A percentile compares a stretch with the other conserved stretches of the same genome.
phyloP scores from a whole-genome alignment of 164 flowering plant species.

The Berberis vulgaris region DNA sequence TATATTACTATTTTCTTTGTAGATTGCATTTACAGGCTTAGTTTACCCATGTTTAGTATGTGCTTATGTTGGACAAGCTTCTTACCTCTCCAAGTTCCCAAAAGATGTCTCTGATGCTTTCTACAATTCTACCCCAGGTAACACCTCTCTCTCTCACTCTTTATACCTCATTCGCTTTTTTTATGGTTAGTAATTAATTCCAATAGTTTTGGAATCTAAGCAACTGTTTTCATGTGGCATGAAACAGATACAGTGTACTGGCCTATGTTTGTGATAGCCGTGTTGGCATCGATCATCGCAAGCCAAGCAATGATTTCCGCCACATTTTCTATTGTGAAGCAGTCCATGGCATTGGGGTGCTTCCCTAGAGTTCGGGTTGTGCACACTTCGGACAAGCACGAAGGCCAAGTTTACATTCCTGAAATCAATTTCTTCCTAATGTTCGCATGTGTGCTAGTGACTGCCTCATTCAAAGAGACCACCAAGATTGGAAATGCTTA shows the following conservation, averaged over 20 bases:
- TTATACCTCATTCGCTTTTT: too few species aligned
- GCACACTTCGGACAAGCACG: too few species aligned
- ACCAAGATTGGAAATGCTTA: constrained; percentile 20
- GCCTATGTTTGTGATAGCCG: constrained; percentile 15
- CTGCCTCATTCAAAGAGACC: constrained; percentile 15
- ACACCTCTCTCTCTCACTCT: too few species aligned
- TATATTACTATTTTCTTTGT: neutral
- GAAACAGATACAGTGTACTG: constrained; percentile 13
- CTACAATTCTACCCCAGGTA: too few species aligned
- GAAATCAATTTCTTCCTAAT: constrained; percentile 21
- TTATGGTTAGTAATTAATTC: too few species aligned
- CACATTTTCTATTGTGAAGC: too few species aligned
- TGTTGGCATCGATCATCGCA: too few species aligned
- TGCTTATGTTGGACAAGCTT: constrained; percentile 22
- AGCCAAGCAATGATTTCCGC: too few species aligned
- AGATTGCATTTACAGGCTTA: constrained; percentile 22
- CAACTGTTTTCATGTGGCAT: neutral
- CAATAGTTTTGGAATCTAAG: neutral
- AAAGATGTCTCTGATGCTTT: neutral
- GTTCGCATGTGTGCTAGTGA: constrained; percentile 18
- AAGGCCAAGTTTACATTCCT: neutral
- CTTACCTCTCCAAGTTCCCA: constrained; percentile 15
- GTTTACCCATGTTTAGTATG: constrained; percentile 17
- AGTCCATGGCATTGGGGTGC: too few species aligned
- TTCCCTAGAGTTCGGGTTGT: too few species aligned